A percentile compares a stretch with the other conserved stretches of the same genome.
These are phyloP conservation scores for Pseudogymnoascus pannorum DNA, from an alignment of 2,329 filamentous ascomycete species.

Conservation along the genomic window DNA sequence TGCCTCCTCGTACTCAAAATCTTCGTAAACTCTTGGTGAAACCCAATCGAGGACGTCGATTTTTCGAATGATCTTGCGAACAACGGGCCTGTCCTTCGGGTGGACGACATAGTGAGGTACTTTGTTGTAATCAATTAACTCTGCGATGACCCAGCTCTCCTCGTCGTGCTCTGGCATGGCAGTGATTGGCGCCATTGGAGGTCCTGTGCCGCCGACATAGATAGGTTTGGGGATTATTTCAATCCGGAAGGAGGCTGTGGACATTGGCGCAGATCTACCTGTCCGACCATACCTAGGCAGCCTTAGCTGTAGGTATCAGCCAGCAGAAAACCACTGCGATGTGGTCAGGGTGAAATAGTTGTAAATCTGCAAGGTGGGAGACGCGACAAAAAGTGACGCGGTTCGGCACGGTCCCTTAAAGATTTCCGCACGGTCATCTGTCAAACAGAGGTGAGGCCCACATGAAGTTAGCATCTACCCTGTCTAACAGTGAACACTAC, in stretches of 20 bases:
- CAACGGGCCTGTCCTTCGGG: constrained; percentile 27
- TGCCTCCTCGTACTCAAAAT: constrained; percentile 42
- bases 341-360: neutral
- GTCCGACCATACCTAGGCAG: constrained; percentile 7
- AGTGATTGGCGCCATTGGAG: constrained; percentile 40
- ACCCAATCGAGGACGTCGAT: constrained; percentile 48
- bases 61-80: constrained; percentile 47
- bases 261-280: constrained; percentile 7
- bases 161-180: constrained; percentile 43
- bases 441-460: neutral
- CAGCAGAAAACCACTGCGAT: constrained; percentile 4
- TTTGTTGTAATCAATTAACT: constrained; percentile 41
- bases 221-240: constrained; percentile 25
- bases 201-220: constrained; percentile 37
- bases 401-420: neutral
- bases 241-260: constrained; percentile 19
- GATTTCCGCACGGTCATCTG: neutral
- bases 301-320: constrained; percentile 10
- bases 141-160: constrained; percentile 46
- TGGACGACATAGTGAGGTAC: constrained; percentile 22
- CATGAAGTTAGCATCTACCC: neutral
- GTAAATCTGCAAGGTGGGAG: neutral
- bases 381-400: neutral
- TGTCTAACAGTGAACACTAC: no score
- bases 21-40: constrained; percentile 47